Evolutionary conservation across 768 basidiomycete genomes (phyloP), one percentile per base, ranked within the genome.

Genomic region (Lactarius sanguifluus): DNA sequence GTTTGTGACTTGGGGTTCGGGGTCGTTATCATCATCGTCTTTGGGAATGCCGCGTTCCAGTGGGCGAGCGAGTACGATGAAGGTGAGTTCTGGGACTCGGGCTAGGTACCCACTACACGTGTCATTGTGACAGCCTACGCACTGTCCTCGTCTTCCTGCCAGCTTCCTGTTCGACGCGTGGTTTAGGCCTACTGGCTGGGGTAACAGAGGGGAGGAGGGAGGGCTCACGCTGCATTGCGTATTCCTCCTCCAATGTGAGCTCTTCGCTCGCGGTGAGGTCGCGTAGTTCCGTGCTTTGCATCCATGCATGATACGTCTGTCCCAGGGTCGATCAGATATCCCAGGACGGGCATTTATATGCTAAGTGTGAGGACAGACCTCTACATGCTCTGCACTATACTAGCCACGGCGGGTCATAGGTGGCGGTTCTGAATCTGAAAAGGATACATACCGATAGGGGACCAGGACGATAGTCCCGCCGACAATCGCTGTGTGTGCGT

Each of bases 291-390:
- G 85, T 83, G 73, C 84, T 82, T 34, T 83, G 79, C 95, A 98
- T 96, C 95, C 95, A 98, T 68, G 82, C 80, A 73, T 96, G 86
- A 73, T 97, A 98, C 72, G 78, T 89, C 91, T 94, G 23, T 36
- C 18, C 2, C 34, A 1, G 12, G 47, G 12, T 30, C 52, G 8
- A 23, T 50, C n/a, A 50, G 23, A 50, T 23, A 23, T 12, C 23
- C 36, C n/a, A 23, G 13, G 18, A 7, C 18, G 5, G 13, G 47
- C 34, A n/a, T 55, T 25, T 40, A 36, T 43, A 43, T 6, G 15
- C 45, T 47, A 30, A 40, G 18, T 5, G 50, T 45, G 28, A 50
- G 18, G 15, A 54, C 76, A 67, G 23, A 82, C 80, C 54, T 75
- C 71, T 20, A 81, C 85, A 73, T 86, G 84, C 70, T 82, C 81